phyloP scores from a whole-genome alignment of 306 rosid species.

The Cajanus cajan region DNA sequence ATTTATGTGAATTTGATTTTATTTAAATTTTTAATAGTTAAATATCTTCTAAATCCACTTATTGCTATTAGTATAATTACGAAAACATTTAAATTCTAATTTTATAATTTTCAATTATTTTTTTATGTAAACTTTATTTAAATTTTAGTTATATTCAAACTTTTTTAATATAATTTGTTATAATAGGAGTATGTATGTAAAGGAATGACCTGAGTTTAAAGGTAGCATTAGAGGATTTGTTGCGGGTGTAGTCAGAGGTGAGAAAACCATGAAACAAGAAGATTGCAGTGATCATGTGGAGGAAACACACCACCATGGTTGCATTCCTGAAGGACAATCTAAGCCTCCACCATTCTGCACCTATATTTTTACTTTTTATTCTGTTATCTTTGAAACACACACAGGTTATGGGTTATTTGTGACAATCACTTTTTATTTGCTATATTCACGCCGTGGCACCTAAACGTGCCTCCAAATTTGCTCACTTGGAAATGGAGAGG shows the following conservation, averaged over 20 bases:
- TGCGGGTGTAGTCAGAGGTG: constrained; percentile 61
- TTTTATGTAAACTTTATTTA: too few relatives aligned
- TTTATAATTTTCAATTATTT: too few relatives aligned
- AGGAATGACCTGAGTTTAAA: constrained; percentile 63
- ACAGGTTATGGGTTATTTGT: background rate
- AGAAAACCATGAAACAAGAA: constrained; percentile 80
- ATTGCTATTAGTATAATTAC: too few relatives aligned
- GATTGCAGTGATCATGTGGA: constrained; percentile 61
- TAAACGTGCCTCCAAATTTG: background rate
- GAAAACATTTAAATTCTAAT: too few relatives aligned
- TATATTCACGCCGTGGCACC: constrained; percentile 37
- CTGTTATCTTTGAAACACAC: background rate
- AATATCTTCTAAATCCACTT: too few relatives aligned
- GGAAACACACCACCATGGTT: constrained; percentile 68
- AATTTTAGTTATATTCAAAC: too few relatives aligned
- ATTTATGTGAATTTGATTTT: too few relatives aligned
- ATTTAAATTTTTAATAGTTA: too few relatives aligned
- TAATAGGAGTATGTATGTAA: too few relatives aligned
- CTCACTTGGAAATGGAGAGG: background rate
- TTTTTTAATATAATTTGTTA: too few relatives aligned
- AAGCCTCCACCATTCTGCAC: constrained; percentile 65
- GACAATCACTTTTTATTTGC: background rate
- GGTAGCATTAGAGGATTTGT: constrained; percentile 41
- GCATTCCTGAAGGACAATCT: constrained; percentile 84
- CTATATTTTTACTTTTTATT: constrained; percentile 50